Conservation (phyloP, 202 grass and related monocot genomes). For the Carex sylvatica region DNA sequence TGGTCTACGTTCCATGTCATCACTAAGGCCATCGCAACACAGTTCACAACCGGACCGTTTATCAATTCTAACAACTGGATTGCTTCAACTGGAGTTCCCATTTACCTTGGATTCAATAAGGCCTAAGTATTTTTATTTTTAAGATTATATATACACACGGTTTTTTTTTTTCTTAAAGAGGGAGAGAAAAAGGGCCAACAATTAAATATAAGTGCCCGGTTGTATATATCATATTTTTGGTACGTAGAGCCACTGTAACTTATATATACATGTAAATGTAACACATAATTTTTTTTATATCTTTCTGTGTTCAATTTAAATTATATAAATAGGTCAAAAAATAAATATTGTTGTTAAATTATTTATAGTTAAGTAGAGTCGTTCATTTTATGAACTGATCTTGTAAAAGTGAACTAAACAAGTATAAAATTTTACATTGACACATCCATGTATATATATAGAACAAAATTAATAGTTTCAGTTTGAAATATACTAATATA, state of each 20-base stretch:
- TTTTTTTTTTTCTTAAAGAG: background rate
- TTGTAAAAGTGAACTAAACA: no score
- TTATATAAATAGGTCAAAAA: no score
- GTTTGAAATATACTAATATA: no score
- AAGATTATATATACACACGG: background rate
- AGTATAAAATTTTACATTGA: no score
- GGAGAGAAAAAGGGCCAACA: background rate
- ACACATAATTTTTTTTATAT: no score
- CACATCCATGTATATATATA: no score
- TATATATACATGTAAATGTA: no score
- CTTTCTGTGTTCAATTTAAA: no score
- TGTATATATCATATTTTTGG: background rate
- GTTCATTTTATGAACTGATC: no score
- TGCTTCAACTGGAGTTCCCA: conserved; percentile 34
- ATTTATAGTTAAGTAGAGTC: no score
- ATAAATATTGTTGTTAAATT: no score
- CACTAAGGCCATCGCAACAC: conserved; percentile 43
- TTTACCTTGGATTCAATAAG: conserved; percentile 49
- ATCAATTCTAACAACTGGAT: conserved; percentile 60
- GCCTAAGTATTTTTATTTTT: background rate
- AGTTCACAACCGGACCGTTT: conserved; percentile 58
- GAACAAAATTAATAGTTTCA: no score
- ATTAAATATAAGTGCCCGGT: background rate
- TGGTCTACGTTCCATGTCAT: conserved; percentile 61
- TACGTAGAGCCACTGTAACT: background rate